Conservation (phyloP, 2,329 filamentous ascomycete species). For the Aspergillus pseudoviridinutans region DNA sequence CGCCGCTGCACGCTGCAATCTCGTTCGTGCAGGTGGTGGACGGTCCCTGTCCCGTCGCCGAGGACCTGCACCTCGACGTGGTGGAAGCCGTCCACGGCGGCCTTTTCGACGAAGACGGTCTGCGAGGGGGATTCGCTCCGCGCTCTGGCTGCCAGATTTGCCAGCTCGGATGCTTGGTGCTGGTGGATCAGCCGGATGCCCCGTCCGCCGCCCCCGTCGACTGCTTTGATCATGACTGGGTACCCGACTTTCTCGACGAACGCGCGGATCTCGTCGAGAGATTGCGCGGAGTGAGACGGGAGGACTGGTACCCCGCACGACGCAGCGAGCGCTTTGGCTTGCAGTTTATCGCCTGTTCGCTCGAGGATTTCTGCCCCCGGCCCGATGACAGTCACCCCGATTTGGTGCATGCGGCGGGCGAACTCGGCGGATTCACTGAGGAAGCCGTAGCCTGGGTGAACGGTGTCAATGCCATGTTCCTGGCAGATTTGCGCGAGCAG, state of each 20-base stretch:
- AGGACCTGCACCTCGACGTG: conserved; percentile 61
- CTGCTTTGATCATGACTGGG: conserved; percentile 61
- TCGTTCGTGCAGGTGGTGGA: conserved; percentile 56
- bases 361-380: conserved; percentile 56
- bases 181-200: conserved; percentile 54
- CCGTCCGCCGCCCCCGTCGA: conserved; percentile 59
- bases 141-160: conserved; percentile 47
- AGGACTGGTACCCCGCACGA: conserved; percentile 51
- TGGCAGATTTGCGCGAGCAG: conserved; percentile 46
- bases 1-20: conserved; percentile 59
- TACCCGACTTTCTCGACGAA: conserved; percentile 59
- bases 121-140: conserved; percentile 57
- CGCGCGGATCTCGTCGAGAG: conserved; percentile 37
- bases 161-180: conserved; percentile 39
- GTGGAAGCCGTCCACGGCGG: conserved; percentile 56
- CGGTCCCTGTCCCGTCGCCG: conserved; percentile 49
- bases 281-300: conserved; percentile 41
- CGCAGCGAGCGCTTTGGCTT: conserved; percentile 49
- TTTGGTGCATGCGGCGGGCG: conserved; percentile 46
- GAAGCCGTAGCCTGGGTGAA: conserved; percentile 63
- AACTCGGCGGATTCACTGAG: conserved; percentile 54
- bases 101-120: conserved; percentile 59
- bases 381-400: conserved; percentile 48
- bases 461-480: conserved; percentile 50
- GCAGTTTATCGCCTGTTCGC: conserved; percentile 55